These are phyloP conservation scores for Calycina herbarum DNA, from an alignment of 2,329 filamentous ascomycete genomes.

Conservation along the genomic window DNA sequence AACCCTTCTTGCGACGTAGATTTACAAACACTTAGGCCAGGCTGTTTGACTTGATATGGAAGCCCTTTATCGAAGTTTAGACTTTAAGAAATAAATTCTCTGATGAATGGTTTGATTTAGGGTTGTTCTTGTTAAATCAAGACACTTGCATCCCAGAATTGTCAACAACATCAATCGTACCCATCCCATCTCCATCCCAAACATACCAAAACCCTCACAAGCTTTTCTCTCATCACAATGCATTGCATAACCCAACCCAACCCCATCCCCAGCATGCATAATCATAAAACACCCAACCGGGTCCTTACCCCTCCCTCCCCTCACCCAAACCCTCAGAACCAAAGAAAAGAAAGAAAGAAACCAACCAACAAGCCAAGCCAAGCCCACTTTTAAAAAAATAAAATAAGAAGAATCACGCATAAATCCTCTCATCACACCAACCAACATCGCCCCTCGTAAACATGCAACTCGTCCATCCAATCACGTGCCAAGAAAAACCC, in stretches of 20 bases:
- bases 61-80: no score
- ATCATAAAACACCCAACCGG: background rate
- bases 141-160: no score
- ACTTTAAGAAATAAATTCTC: no score
- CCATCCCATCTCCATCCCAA: background rate
- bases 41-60: no score
- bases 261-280: background rate
- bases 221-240: background rate
- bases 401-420: background rate
- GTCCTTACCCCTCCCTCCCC: no score
- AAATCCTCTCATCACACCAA: conserved; percentile 1
- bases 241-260: background rate
- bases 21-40: background rate
- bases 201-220: background rate
- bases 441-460: background rate
- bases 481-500: conserved; percentile 2
- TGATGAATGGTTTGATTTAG: no score
- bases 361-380: background rate
- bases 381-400: no score
- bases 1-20: background rate
- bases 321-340: background rate
- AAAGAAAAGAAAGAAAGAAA: background rate
- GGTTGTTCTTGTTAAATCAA: no score
- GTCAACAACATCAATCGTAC: background rate
- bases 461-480: background rate